Evolutionary conservation across 2,329 filamentous ascomycete species (phyloP).

Genomic region (Mariannaea sp.): DNA sequence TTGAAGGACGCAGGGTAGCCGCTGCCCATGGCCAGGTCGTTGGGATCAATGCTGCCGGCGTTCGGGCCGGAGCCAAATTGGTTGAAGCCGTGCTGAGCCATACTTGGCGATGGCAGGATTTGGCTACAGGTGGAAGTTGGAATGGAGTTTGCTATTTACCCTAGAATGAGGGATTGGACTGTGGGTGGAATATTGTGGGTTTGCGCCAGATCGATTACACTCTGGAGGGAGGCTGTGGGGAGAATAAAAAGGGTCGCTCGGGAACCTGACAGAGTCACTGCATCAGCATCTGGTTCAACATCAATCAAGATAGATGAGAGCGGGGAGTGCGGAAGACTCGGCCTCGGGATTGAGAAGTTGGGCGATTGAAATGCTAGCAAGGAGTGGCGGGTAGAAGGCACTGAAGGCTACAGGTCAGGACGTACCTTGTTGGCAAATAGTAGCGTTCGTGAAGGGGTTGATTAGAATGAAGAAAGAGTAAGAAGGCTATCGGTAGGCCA

Average conservation of each 20-base stretch:
- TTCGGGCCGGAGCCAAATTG: conserved; percentile 61
- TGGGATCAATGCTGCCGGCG: conserved; percentile 75
- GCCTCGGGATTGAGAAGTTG: conserved; percentile 15
- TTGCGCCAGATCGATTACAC: conserved; percentile 28
- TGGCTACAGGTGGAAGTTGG: conserved; percentile 17
- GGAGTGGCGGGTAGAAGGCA: conserved; percentile 27
- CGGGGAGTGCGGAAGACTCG: conserved; percentile 15
- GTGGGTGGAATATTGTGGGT: conserved; percentile 35
- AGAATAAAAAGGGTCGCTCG: conserved; percentile 19
- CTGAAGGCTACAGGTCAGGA: conserved; percentile 25
- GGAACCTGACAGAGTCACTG: conserved; percentile 24
- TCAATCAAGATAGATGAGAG: conserved; percentile 19
- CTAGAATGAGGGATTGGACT: conserved; percentile 26
- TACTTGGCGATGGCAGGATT: conserved; percentile 37
- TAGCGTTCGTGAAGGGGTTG: conserved; percentile 12
- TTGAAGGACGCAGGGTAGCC: conserved; percentile 64
- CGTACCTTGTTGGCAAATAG: conserved; percentile 32
- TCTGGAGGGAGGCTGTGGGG: conserved; percentile 21
- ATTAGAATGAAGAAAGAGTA: conserved; percentile 4
- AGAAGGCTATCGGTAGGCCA: conserved; percentile 30
- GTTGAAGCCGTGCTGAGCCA: conserved; percentile 62
- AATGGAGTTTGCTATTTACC: conserved; percentile 31
- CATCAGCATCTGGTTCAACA: conserved; percentile 26
- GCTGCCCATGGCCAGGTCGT: conserved; percentile 74
- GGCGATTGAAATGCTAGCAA: conserved; percentile 32